Conservation (phyloP, 371 early-diverging fungal species). For the Choanephora cucurbitarum region DNA sequence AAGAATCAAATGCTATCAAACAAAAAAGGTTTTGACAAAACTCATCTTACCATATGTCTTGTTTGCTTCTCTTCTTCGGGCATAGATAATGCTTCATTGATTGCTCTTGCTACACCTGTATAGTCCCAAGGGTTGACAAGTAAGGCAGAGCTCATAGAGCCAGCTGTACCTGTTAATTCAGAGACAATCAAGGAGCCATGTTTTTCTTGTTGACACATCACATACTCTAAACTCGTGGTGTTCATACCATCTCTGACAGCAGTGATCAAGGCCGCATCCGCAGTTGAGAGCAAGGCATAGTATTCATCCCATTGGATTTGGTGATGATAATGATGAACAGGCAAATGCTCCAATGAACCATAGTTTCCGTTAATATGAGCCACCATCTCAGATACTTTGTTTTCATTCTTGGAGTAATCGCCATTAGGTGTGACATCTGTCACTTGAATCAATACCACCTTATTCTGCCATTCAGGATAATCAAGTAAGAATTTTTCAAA, state of each 20-base stretch:
- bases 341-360: conserved; percentile 93
- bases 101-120: conserved; percentile 88
- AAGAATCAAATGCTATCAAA: background rate
- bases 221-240: conserved; percentile 96
- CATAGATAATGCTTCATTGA: conserved; percentile 90
- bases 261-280: conserved; percentile 96
- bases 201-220: conserved; percentile 94
- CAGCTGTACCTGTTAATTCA: conserved; percentile 97
- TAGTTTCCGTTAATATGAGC: conserved; percentile 92
- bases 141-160: conserved; percentile 86
- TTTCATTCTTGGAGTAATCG: conserved; percentile 71
- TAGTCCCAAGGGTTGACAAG: conserved; percentile 99
- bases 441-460: conserved; percentile 88
- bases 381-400: conserved; percentile 87
- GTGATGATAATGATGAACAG: conserved; percentile 96
- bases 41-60: conserved; percentile 67
- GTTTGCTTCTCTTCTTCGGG: conserved; percentile 74
- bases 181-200: conserved; percentile 92
- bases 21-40: background rate
- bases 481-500: conserved; percentile 91
- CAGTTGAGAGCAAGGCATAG: conserved; percentile 90
- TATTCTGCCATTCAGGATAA: conserved; percentile 90
- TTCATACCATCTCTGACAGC: conserved; percentile 99
- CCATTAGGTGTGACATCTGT: conserved; percentile 45
- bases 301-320: conserved; percentile 93